phyloP scores from a whole-genome alignment of 495 filamentous ascomycete genomes.

The Podospora didyma region DNA sequence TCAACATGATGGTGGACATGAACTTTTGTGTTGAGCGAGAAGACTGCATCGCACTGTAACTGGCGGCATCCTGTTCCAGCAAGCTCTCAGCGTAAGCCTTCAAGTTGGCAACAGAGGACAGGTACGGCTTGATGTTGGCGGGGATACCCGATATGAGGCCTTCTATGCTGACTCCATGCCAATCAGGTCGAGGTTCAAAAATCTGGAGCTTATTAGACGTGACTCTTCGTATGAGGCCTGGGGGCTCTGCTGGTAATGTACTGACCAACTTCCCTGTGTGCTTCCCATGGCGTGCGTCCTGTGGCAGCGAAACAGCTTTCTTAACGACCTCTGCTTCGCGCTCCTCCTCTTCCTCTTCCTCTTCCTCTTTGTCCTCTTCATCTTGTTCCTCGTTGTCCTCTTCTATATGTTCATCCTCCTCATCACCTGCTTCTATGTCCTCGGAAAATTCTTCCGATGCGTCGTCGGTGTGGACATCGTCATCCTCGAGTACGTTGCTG shows the following conservation, averaged over 20 bases:
- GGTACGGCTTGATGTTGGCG: slow-evolving; percentile 46
- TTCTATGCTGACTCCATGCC: slow-evolving; percentile 69
- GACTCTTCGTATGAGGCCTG: neutral
- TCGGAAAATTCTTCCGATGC: slow-evolving; percentile 22
- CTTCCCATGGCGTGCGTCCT: slow-evolving; percentile 21
- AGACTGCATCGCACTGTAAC: slow-evolving; percentile 48
- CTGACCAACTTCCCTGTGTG: slow-evolving; percentile 38
- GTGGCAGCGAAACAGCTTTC: neutral
- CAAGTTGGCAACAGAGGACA: slow-evolving; percentile 62
- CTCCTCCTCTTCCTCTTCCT: slow-evolving; percentile 19
- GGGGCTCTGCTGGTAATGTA: slow-evolving; percentile 15
- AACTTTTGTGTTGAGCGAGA: slow-evolving; percentile 85
- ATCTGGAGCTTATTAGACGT: slow-evolving; percentile 44
- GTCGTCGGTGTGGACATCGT: slow-evolving; percentile 30
- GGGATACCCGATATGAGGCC: slow-evolving; percentile 44
- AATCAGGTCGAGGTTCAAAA: slow-evolving; percentile 76
- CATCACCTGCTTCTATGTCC: slow-evolving; percentile 14
- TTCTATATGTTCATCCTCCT: slow-evolving; percentile 17
- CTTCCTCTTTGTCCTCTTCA: slow-evolving; percentile 22
- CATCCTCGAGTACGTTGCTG: slow-evolving; percentile 32
- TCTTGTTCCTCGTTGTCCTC: slow-evolving; percentile 22
- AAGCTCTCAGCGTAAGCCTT: slow-evolving; percentile 70
- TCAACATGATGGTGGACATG: slow-evolving; percentile 92
- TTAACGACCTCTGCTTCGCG: slow-evolving; percentile 11
- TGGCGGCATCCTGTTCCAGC: slow-evolving; percentile 66